phyloP scores from a whole-genome alignment of 805 yeast species.

The Cephaloascus albidus region DNA sequence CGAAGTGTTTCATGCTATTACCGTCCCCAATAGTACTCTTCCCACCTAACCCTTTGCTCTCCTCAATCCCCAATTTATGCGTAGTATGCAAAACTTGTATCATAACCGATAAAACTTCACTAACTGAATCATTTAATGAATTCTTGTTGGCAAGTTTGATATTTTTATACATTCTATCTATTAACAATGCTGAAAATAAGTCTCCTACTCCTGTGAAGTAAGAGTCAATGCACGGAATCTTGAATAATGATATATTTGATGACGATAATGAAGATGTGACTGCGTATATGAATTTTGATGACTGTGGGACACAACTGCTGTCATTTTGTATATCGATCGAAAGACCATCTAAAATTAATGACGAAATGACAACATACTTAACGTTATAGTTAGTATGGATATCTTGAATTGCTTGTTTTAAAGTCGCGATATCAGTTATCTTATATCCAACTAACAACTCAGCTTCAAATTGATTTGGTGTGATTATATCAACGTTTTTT shows the following conservation, averaged over 20 bases:
- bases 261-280: neutral
- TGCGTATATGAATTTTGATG: neutral
- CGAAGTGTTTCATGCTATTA: constrained; percentile 60
- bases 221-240: constrained; percentile 56
- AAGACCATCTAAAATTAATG: constrained; percentile 23
- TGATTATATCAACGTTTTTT: constrained; percentile 57
- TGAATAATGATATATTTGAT: constrained; percentile 21
- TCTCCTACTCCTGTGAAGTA: constrained; percentile 97
- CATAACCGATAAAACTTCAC: constrained; percentile 51
- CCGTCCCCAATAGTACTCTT: constrained; percentile 39
- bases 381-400: constrained; percentile 43
- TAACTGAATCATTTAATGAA: constrained; percentile 23
- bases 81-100: constrained; percentile 40
- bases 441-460: constrained; percentile 55
- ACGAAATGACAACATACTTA: constrained; percentile 59
- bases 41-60: constrained; percentile 28
- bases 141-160: neutral
- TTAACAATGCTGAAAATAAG: constrained; percentile 68
- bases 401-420: constrained; percentile 34
- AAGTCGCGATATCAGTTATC: constrained; percentile 25
- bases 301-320: constrained; percentile 16
- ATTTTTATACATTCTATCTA: constrained; percentile 45
- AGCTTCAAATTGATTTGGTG: constrained; percentile 88
- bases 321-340: constrained; percentile 3
- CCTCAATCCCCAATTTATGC: constrained; percentile 22